These are phyloP conservation scores for Candida glucosophila DNA, from an alignment of 1,139 yeast genomes.

Conservation along the genomic window DNA sequence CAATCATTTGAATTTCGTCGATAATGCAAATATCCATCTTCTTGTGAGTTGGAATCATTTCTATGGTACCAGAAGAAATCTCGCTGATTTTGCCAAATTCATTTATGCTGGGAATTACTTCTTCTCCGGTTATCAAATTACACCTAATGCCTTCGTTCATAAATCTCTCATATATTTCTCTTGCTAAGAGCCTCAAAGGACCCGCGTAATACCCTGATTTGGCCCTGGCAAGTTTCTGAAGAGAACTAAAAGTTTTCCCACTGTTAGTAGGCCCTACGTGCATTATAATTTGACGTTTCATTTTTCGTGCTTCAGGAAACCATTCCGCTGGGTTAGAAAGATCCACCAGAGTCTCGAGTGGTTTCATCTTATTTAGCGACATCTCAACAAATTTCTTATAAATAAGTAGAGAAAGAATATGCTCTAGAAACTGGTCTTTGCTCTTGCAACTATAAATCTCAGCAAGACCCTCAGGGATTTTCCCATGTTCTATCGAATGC, in stretches of 20 bases:
- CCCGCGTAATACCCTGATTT: constrained; percentile 92
- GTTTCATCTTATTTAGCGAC: constrained; percentile 9
- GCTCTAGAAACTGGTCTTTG: constrained; percentile 12
- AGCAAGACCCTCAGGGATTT: constrained; percentile 13
- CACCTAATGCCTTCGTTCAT: constrained; percentile 58
- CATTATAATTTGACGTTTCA: constrained; percentile 71
- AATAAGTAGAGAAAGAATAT: constrained; percentile 16
- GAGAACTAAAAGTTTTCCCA: constrained; percentile 88
- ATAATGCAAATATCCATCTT: constrained; percentile 81
- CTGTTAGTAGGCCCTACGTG: constrained; percentile 97
- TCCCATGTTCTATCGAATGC: constrained; percentile 11
- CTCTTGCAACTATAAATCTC: constrained; percentile 10
- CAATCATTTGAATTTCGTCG: constrained; percentile 95
- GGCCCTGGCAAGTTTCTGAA: constrained; percentile 58
- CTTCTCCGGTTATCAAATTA: constrained; percentile 91
- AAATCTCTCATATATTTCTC: constrained; percentile 84
- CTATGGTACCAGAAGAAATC: constrained; percentile 83
- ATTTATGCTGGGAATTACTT: constrained; percentile 65
- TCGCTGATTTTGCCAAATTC: constrained; percentile 62
- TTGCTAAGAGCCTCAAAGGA: constrained; percentile 79
- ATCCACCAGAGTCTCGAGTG: constrained; percentile 25
- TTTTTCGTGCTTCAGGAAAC: constrained; percentile 80
- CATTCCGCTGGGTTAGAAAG: constrained; percentile 72
- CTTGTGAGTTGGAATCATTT: constrained; percentile 69
- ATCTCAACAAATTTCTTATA: constrained; percentile 14